phyloP scores from a whole-genome alignment of 2,329 filamentous ascomycete genomes.

The Cordyceps farinosa region DNA sequence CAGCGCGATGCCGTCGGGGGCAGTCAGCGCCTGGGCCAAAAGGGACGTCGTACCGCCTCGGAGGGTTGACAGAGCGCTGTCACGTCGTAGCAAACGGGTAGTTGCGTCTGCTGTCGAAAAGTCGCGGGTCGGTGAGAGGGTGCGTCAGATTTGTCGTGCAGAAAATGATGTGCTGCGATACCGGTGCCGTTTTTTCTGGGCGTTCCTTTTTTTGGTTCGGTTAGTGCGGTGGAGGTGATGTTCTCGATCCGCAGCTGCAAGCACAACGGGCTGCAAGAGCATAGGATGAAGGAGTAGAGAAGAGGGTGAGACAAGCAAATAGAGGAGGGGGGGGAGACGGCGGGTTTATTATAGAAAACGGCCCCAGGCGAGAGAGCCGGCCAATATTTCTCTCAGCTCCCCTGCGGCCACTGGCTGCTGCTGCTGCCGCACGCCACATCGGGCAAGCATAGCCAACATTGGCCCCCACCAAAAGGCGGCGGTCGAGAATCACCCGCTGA shows the following conservation, averaged over 20 bases:
- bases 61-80: not conserved
- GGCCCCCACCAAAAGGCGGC: constrained; percentile 1
- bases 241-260: not conserved
- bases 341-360: constrained; percentile 7
- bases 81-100: constrained; percentile 1
- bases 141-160: not conserved
- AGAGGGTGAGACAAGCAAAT: not conserved
- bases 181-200: not conserved
- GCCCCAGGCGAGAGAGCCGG: not conserved
- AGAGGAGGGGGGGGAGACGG: not conserved
- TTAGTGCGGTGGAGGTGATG: not conserved
- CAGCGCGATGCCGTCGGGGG: constrained; percentile 14
- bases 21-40: constrained; percentile 17
- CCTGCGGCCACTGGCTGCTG: not conserved
- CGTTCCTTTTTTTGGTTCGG: not conserved
- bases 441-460: not conserved
- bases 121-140: too few relatives aligned
- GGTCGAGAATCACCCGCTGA: constrained; percentile 11
- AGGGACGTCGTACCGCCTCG: constrained; percentile 1
- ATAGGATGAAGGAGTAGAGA: not conserved
- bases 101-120: not conserved
- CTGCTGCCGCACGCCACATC: not conserved
- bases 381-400: constrained; percentile 1
- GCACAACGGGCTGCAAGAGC: not conserved
- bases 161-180: constrained; percentile 7